Evolutionary conservation across 441 rosid species (phyloP).

Genomic region (Daphne laureola): DNA sequence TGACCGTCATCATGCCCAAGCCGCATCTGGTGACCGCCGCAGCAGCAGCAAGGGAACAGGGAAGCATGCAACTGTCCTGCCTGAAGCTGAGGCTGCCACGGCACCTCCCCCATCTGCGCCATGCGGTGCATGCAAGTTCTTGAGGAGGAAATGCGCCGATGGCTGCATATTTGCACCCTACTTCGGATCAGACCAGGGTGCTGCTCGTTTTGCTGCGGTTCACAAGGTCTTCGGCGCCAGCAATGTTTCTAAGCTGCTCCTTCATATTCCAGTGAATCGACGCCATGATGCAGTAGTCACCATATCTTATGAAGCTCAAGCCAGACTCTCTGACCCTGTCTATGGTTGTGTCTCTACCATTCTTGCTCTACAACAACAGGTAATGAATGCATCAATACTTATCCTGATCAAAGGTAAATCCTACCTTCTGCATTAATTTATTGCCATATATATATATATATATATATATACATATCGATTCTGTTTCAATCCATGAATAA

Average conservation of each 20-base stretch:
- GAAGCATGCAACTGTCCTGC: slow-evolving; percentile 23
- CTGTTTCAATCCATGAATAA: too few relatives aligned
- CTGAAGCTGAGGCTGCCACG: slow-evolving; percentile 2
- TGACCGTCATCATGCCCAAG: slow-evolving; percentile 30
- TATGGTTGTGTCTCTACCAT: slow-evolving; percentile 89
- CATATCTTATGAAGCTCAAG: slow-evolving; percentile 84
- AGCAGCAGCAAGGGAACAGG: slow-evolving; percentile 38
- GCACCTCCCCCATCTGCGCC: slow-evolving; percentile 33
- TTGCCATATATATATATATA: too few relatives aligned
- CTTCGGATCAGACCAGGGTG: slow-evolving; percentile 79
- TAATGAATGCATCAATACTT: slow-evolving; percentile 10
- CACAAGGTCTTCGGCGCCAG: slow-evolving; percentile 94
- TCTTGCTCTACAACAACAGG: slow-evolving; percentile 90
- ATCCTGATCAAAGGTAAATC: too few relatives aligned
- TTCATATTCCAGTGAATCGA: slow-evolving; percentile 70
- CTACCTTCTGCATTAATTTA: too few relatives aligned
- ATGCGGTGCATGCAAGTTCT: slow-evolving; percentile 88
- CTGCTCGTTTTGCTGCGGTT: slow-evolving; percentile 84
- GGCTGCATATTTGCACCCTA: slow-evolving; percentile 92
- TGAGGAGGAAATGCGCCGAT: slow-evolving; percentile 70
- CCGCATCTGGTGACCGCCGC: slow-evolving; percentile 33
- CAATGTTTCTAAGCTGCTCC: slow-evolving; percentile 72
- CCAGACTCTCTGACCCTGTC: slow-evolving; percentile 86
- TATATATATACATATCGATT: too few relatives aligned
- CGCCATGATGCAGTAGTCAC: slow-evolving; percentile 87